Conservation (phyloP, 1,284 basidiomycete species). For the Earliella scabrosa region DNA sequence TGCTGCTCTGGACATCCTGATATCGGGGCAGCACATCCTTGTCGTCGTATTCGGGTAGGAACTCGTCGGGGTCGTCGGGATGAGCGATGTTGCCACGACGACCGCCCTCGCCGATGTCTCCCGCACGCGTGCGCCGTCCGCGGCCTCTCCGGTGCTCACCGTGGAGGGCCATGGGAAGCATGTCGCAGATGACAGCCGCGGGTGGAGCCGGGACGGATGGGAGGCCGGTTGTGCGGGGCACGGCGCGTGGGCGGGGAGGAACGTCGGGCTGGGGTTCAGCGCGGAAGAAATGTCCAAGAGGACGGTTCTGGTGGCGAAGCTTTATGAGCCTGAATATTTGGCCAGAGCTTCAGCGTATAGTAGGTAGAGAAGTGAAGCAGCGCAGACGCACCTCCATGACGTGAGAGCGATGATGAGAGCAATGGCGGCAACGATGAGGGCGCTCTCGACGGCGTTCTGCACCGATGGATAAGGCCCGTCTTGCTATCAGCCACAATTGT, state of each 20-base stretch:
- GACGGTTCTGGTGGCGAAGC: conserved; percentile 13
- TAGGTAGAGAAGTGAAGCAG: background rate
- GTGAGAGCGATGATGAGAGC: conserved; percentile 8
- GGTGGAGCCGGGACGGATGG: conserved; percentile 6
- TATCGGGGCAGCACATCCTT: conserved; percentile 24
- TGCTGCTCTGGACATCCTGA: conserved; percentile 13
- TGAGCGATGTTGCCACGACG: conserved; percentile 17
- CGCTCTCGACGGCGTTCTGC: conserved; percentile 21
- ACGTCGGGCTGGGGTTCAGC: conserved; percentile 2
- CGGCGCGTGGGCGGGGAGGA: conserved; percentile 12
- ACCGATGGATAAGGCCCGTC: background rate
- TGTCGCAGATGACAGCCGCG: conserved; percentile 14
- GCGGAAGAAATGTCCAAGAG: conserved; percentile 20
- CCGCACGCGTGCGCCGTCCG: conserved; percentile 15
- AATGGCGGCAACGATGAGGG: conserved; percentile 15
- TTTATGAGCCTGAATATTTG: conserved; percentile 4
- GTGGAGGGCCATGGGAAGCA: conserved; percentile 4
- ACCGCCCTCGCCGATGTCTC: conserved; percentile 16
- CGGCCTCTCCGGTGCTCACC: conserved; percentile 5
- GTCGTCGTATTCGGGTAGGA: conserved; percentile 24
- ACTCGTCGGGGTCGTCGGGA: conserved; percentile 22
- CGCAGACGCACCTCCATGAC: conserved; percentile 19
- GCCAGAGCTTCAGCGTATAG: background rate
- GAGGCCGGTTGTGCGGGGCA: conserved; percentile 26
- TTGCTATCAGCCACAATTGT: too few species aligned